These are phyloP conservation scores for Coemansia guatemalensis DNA, from an alignment of 192 early-diverging fungal species.

Conservation along the genomic window DNA sequence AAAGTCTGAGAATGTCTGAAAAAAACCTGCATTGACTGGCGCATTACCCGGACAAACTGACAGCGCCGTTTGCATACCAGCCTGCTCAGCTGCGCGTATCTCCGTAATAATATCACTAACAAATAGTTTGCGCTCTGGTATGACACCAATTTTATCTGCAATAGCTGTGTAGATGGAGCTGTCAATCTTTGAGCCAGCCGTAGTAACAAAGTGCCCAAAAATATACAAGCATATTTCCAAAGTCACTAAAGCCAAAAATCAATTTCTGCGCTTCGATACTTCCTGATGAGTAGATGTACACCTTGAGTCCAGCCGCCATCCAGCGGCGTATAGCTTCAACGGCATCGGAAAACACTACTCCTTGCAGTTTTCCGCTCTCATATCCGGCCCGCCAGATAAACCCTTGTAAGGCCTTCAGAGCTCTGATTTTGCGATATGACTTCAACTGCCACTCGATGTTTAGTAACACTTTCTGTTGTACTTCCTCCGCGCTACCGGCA, in stretches of 20 bases:
- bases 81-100: constrained; percentile 71
- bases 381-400: constrained; percentile 94
- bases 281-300: constrained; percentile 98
- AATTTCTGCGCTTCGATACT: constrained; percentile 93
- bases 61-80: constrained; percentile 68
- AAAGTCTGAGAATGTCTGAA: constrained; percentile 24
- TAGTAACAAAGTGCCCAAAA: constrained; percentile 88
- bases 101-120: constrained; percentile 91
- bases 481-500: constrained; percentile 10
- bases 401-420: constrained; percentile 91
- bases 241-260: constrained; percentile 78
- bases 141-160: constrained; percentile 59
- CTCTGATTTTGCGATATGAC: constrained; percentile 84
- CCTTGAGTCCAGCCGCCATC: constrained; percentile 57
- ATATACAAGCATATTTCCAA: constrained; percentile 80
- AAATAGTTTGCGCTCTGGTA: constrained; percentile 68
- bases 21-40: constrained; percentile 8
- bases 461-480: constrained; percentile 19
- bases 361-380: constrained; percentile 68
- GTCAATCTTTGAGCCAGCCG: constrained; percentile 79
- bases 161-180: constrained; percentile 73
- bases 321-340: constrained; percentile 73
- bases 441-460: constrained; percentile 86
- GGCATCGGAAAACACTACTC: constrained; percentile 86
- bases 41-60: constrained; percentile 75